These are phyloP conservation scores for Wallacemonas sp. DNA, from an alignment of 208 protist species.

Conservation along the genomic window DNA sequence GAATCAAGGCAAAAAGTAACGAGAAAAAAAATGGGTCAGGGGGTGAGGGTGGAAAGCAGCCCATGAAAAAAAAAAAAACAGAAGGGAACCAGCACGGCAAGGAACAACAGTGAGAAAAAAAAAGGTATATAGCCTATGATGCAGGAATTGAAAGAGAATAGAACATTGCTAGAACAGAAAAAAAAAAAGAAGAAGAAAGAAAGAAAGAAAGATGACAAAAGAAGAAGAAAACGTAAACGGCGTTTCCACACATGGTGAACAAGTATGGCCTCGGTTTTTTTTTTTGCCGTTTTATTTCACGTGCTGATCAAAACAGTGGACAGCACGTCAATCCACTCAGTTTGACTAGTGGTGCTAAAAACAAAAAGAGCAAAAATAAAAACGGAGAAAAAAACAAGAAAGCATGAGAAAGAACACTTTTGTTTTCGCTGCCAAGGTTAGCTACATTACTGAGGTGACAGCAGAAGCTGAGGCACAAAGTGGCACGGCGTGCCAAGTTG, in stretches of 20 bases:
- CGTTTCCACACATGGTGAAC: not conserved
- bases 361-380: conserved; percentile 17
- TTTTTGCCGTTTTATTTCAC: not conserved
- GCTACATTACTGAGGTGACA: conserved; percentile 28
- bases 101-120: not conserved
- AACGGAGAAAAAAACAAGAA: conserved; percentile 2
- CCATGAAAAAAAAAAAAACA: not conserved
- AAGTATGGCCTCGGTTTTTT: conserved; percentile 4
- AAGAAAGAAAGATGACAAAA: conserved; percentile 10
- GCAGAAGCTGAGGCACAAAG: conserved; percentile 59
- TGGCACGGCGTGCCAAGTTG: conserved; percentile 41
- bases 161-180: not conserved
- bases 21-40: not conserved
- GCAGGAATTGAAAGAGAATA: too few species aligned
- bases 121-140: not conserved
- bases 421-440: not conserved
- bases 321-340: too few species aligned
- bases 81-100: not conserved
- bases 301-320: too few species aligned
- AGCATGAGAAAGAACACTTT: conserved; percentile 5
- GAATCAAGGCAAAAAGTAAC: too few species aligned
- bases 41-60: not conserved
- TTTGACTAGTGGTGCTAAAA: too few species aligned
- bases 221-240: conserved; percentile 14
- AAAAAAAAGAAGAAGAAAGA: not conserved